Evolutionary conservation across 2,329 filamentous ascomycete genomes (phyloP).

Genomic region (Davidsoniella eucalypti): DNA sequence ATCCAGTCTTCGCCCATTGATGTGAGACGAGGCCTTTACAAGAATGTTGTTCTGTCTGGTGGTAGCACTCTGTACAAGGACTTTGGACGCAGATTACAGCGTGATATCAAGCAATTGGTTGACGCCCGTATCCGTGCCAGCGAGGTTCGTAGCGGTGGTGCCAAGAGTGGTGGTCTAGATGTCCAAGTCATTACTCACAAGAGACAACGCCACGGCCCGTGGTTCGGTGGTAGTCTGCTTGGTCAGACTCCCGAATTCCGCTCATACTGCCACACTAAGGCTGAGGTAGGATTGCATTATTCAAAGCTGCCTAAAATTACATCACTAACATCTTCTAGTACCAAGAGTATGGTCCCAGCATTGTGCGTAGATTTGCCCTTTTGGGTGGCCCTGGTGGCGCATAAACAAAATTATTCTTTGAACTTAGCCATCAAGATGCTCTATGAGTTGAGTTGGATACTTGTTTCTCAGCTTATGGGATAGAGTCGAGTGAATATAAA

Average conservation of each 20-base stretch:
- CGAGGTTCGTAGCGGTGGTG: slow-evolving; percentile 79
- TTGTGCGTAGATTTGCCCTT: slow-evolving; percentile 85
- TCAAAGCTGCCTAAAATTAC: not conserved
- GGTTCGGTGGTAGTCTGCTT: slow-evolving; percentile 93
- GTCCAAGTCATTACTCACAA: slow-evolving; percentile 97
- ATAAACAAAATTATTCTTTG: slow-evolving; percentile 22
- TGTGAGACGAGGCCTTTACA: slow-evolving; percentile 90
- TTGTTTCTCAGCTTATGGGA: not conserved
- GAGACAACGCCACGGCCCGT: slow-evolving; percentile 89
- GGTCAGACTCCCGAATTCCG: slow-evolving; percentile 97
- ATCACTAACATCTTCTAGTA: slow-evolving; percentile 38
- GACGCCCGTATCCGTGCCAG: slow-evolving; percentile 85
- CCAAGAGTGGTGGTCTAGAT: slow-evolving; percentile 83
- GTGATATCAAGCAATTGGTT: slow-evolving; percentile 91
- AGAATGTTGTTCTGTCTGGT: slow-evolving; percentile 97
- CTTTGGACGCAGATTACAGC: slow-evolving; percentile 86
- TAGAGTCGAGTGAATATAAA: not conserved
- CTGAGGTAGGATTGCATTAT: slow-evolving; percentile 33
- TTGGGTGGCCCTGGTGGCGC: slow-evolving; percentile 80
- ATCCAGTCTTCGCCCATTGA: slow-evolving; percentile 98
- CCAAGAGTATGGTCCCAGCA: slow-evolving; percentile 89
- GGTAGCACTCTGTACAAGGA: slow-evolving; percentile 98
- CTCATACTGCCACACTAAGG: slow-evolving; percentile 95
- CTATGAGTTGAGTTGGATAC: not conserved
- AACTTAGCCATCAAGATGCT: too few relatives aligned